Evolutionary conservation across 352 stramenopile genomes (phyloP), one percentile per base, ranked within the genome.

Genomic region (Phytophthora nicotianae): DNA sequence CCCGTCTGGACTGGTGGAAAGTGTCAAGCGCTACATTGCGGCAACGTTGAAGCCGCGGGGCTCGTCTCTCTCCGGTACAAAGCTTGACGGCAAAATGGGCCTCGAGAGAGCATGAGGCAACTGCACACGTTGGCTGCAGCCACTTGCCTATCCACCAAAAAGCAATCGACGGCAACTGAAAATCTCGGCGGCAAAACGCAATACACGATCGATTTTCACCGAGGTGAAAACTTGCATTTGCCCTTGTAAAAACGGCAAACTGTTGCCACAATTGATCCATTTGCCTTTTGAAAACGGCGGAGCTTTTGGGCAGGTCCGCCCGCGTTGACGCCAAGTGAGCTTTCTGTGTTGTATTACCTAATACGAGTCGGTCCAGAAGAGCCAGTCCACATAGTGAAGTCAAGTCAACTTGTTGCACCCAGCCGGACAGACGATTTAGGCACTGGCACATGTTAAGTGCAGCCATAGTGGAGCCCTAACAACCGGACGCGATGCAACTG

Each of bases 311-410:
- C 13, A n/a, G 17, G 46, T 42, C 9, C 11, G 38, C 33, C 27
- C 9, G 5, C 35, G 58, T 61, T 66, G 29, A 61, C 50, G 50
- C 41, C 50, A 67, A 53, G 14, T 42, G 42, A 38, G 52, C 51
- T 62, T 62, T 67, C 33, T 63, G n/a, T 63, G 59, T 20, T 23
- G 20, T 23, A 27, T 68, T 56, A 68, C 21, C 20, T 58, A 58
- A 51, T 35, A 47, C 43, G 53, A 64, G 61, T 68, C 61, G 56
- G 61, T 59, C 32, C 41, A 64, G 61, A 68, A 68, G 62, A 70
- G 62, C 62, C 62, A 57, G 62, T 61, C 45, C n/a, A 11, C 19
- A 46, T 58, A 55, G 55, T 64, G 37, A 51, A 50, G 37, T 13
- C 38, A 49, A 65, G 61, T 65, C 17, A 58, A 14, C 16, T 13